These are phyloP conservation scores for Neophaeococcomyces aloes DNA, from an alignment of 2,329 filamentous ascomycete species.

Conservation along the genomic window DNA sequence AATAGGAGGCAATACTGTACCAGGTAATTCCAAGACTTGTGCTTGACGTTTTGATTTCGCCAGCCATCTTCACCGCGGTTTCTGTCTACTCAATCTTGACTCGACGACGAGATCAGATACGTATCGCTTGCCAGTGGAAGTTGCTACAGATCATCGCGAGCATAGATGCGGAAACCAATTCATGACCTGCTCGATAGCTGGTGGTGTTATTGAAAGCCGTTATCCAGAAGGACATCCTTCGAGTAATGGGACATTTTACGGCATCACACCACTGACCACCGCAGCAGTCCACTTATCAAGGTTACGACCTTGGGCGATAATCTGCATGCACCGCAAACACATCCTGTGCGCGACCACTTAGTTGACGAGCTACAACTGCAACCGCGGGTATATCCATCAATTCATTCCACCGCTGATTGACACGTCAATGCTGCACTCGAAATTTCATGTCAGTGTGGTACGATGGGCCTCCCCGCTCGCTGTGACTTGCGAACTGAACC, in stretches of 20 bases:
- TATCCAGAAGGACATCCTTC: too few species aligned
- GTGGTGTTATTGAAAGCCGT: too few species aligned
- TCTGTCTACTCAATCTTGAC: too few species aligned
- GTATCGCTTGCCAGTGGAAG: slow-evolving; percentile 10
- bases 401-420: slow-evolving; percentile 8
- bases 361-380: slow-evolving; percentile 9
- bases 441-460: slow-evolving; percentile 15
- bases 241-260: neutral
- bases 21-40: too few species aligned
- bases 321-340: neutral
- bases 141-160: slow-evolving; percentile 14
- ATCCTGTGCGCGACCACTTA: slow-evolving; percentile 7
- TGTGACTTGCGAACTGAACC: neutral
- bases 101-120: too few species aligned
- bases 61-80: too few species aligned
- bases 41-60: too few species aligned
- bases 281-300: slow-evolving; percentile 10
- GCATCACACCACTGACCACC: slow-evolving; percentile 12
- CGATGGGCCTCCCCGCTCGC: slow-evolving; percentile 6
- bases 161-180: neutral
- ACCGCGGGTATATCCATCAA: slow-evolving; percentile 7
- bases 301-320: neutral
- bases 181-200: too few species aligned
- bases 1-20: too few species aligned
- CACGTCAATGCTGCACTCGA: slow-evolving; percentile 21